Evolutionary conservation across 331 rosid genomes (phyloP), one percentile per base, ranked within the genome.

Genomic region (Quercus lobata): DNA sequence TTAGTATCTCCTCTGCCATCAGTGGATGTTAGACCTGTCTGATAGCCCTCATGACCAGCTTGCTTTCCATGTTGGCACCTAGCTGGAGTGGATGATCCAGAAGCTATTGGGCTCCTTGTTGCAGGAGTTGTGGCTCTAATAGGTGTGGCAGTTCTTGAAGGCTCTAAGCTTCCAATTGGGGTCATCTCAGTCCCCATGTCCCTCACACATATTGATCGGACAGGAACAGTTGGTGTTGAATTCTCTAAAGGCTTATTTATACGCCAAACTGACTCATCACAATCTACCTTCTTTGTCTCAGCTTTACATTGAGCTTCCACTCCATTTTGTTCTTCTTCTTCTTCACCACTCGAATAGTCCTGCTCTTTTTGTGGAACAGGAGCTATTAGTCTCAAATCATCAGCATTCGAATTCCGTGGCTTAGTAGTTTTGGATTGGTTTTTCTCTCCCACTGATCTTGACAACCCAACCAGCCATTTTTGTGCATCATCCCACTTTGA

Each of bases 131-230:
- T 93, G 32, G 97, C 97, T 79, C 97, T 84, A 57, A 93, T 80
- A 4, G 99, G 99, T 2, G 99, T 96, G 27, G 91, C 90, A 52
- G 95, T 93, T 83, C 98, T 92, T 22, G 99, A 96, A 79, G 97
- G 99, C 81, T 93, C 97, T 75, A 89, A 97, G 70, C 97, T 93
- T 2, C 98, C 97, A 80, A 88, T 87, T 9, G 98, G 99, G 27
- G 99, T 96, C 99, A 96, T 96, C 80, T 96, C 97, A 52, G 99
- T 96, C 8, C 98, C 99, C 99, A 93, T 93, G 81, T 96, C 98
- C 83, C 99, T 88, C 54, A 96, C 90, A 78, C 97, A 90, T 78
- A 96, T 65, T 19, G 99, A 88, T 82, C 94, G 87, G 19, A 90
- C 88, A 46, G 76, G 87, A 16, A 90, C 88, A 46, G 76, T 83